These are phyloP conservation scores for Penicillium capsulatum DNA, from an alignment of 2,329 filamentous ascomycete species.

Conservation along the genomic window DNA sequence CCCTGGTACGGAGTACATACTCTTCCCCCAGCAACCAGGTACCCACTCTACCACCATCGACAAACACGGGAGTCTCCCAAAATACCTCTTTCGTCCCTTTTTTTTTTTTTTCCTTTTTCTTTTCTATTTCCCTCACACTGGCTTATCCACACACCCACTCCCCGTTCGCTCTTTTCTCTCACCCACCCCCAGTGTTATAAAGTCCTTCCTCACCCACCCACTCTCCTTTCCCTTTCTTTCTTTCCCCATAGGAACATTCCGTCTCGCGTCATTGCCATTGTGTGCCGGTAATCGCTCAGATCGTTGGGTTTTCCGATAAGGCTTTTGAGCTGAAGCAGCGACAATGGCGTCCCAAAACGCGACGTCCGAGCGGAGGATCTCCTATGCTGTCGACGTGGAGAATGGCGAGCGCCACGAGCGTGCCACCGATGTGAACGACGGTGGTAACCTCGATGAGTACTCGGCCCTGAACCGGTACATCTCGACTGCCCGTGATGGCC, in stretches of 20 bases:
- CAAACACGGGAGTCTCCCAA: constrained; percentile 17
- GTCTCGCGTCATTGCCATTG: constrained; percentile 37
- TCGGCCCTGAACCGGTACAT: constrained; percentile 64
- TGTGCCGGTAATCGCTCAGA: constrained; percentile 36
- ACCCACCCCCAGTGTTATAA: constrained; percentile 31
- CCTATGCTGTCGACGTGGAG: constrained; percentile 43
- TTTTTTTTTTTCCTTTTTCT: constrained; percentile 10
- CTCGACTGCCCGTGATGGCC: constrained; percentile 59
- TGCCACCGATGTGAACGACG: constrained; percentile 22
- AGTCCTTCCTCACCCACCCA: constrained; percentile 29
- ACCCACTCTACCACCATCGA: constrained; percentile 6
- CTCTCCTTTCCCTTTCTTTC: constrained; percentile 19
- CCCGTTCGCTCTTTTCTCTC: constrained; percentile 20
- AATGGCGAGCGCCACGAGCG: constrained; percentile 37
- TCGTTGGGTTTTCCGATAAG: constrained; percentile 33
- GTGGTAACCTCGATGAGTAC: constrained; percentile 54
- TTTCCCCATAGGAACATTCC: constrained; percentile 35
- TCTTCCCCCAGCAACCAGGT: constrained; percentile 20
- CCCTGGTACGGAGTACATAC: constrained; percentile 6
- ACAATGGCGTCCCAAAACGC: constrained; percentile 33
- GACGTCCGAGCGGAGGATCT: constrained; percentile 39
- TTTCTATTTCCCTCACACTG: constrained; percentile 14
- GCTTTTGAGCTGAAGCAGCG: constrained; percentile 39
- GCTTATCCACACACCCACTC: constrained; percentile 23
- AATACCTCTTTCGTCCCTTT: constrained; percentile 9